A percentile compares a stretch with the other conserved stretches of the same genome.
Evolutionary conservation across 1,139 yeast species (phyloP).

Genomic region (Kodamaea anthophila): DNA sequence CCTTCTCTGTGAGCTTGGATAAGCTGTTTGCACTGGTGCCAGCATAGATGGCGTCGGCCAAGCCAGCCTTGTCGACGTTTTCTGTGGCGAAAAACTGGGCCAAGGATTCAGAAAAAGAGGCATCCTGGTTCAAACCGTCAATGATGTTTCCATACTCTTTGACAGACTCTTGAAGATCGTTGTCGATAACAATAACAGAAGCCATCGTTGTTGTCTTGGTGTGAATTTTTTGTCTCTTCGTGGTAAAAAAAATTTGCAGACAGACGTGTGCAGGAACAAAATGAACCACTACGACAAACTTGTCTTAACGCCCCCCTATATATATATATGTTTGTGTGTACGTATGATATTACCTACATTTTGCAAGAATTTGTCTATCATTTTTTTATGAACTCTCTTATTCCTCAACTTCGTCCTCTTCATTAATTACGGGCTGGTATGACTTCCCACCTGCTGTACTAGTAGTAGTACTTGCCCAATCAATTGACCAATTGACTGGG

Average conservation of each 20-base stretch:
- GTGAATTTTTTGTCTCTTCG: constrained; percentile 5
- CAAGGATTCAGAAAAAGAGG: constrained; percentile 26
- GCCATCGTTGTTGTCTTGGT: constrained; percentile 22
- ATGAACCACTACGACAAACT: too few relatives aligned
- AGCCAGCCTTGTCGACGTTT: constrained; percentile 23
- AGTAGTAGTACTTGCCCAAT: constrained; percentile 4
- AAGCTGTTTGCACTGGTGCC: constrained; percentile 17
- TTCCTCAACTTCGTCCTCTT: constrained; percentile 22
- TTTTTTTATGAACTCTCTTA: too few relatives aligned
- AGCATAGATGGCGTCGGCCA: constrained; percentile 23
- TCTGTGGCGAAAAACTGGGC: constrained; percentile 18
- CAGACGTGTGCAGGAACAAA: too few relatives aligned
- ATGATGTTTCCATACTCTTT: constrained; percentile 36
- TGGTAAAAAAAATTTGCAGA: constrained; percentile 10
- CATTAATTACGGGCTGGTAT: constrained; percentile 21
- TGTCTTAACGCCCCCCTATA: too few relatives aligned
- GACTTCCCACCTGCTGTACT: constrained; percentile 6
- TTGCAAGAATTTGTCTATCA: too few relatives aligned
- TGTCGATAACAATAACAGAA: constrained; percentile 44
- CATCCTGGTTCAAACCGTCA: constrained; percentile 26
- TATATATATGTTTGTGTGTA: too few relatives aligned
- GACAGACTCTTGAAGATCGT: constrained; percentile 38
- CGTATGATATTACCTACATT: too few relatives aligned
- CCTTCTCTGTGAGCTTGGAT: constrained; percentile 36
- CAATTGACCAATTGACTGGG: constrained; percentile 6